Base-by-base conservation (phyloP, 345 rosid species). In the Boechera divaricarpa region DNA sequence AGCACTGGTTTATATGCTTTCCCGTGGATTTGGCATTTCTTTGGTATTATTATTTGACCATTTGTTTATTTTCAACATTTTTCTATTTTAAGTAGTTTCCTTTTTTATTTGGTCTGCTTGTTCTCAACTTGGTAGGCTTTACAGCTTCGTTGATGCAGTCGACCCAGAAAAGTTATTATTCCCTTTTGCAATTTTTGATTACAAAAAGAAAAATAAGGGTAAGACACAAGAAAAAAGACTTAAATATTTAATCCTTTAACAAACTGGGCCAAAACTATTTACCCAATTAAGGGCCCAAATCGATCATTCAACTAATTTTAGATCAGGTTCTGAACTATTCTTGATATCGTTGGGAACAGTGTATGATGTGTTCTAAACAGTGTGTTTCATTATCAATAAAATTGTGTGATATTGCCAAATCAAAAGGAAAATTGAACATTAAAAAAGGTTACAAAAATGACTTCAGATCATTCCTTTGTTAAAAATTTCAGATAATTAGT, bases 41-140 rank as follows among this genome's bases (percentile, higher is more conserved):
- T 26, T 66, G 51, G 28, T 71, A 58, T 71, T 51, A 66, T 64
- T 66, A 72, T 66, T 72, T 78, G 69, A 78, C 73, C 63, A 66
- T 49, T 66, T 59, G 57, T n/a, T 51, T 66, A 24, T 66, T 42
- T 78, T 72, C 0, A 29, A 58, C 13, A 29, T 67, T 65, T 72
- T 6, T 60, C 45, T 24, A 66, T 51, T 57, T 66, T 21, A 36
- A 64, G 72, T 72, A 51, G 66, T 51, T 78, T 32, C 36, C 16
- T 62, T 56, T 69, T 70, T 35, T 58, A 31, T 78, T 51, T 65
- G 29, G 56, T 42, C 67, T 3, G 45, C 69, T 58, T 49, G 1
- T 77, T 77, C 49, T 38, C 69, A 78, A 60, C 73, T 72, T 60
- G 77, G 73, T 72, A 57, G 18, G 57, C 77, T 78, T 78, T 72